Base-by-base conservation (phyloP, 2,329 filamentous ascomycete genomes). In the Neocatenulostroma microsporum region DNA sequence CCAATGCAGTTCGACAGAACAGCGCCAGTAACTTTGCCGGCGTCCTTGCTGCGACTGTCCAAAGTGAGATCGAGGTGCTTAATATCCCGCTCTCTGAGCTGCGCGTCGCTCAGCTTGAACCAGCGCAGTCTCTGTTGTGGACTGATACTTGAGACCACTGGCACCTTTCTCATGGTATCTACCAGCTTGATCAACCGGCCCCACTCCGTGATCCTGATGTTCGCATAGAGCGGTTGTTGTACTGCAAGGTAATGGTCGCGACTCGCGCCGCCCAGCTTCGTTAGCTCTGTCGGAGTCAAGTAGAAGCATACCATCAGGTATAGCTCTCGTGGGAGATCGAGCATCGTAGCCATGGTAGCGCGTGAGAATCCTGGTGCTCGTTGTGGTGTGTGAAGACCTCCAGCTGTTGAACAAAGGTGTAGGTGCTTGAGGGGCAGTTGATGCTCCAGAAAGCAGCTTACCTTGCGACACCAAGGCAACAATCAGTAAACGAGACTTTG, bases 261-360 rank as follows among this genome's bases (percentile, higher is more conserved):
- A 28, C 29, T 43, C 13, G 43, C 34, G 14, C 36, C 25, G 15
- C 44, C 39, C 20, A 50, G 36, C 5, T 17, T 25, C 4, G 42
- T 13, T 15, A 46, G 40, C n/a, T 52, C 44, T 7, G 21, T 29
- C 5, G 42, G 36, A 3, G 23, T 30, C 2, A 50, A 39, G 28
- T 43, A 40, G 7, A 35, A 30, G 39, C 44, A 48, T 9, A 50
- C 34, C 32, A 39, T 32, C 4, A 52, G 37, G 20, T 45, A 52
- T 8, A 52, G 42, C 44, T 52, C 49, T 9, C 46, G 44, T 1
- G 45, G 48, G n/a, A 48, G 41, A 6, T 44, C 36, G 15, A 49
- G 40, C 34, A 51, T 34, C 6, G 39, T 19, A 2, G 30, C 20
- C 40, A 40, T 44, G 29, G 19, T 25, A n/a, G n/a, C n/a, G n/a